Percentiles rank a stretch among this genome's conserved stretches.
Conservation (phyloP, 73 alveolate species). For the Paramecium sexaurelia region DNA sequence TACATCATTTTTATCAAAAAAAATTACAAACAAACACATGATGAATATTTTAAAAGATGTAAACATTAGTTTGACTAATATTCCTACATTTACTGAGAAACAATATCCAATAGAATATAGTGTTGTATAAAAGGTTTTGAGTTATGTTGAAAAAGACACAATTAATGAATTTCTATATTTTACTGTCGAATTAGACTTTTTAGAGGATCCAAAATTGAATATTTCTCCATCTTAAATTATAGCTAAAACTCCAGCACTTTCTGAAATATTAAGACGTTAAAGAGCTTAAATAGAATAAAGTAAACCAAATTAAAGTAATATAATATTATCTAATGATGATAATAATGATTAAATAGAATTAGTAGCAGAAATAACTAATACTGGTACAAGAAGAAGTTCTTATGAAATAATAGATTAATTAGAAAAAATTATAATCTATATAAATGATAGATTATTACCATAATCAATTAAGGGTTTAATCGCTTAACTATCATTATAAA, state of each 20-base stretch:
- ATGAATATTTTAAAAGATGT: neutral
- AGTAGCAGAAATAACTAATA: neutral
- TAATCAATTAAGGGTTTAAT: neutral
- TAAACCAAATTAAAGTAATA: neutral
- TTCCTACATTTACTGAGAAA: neutral
- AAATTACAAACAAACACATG: neutral
- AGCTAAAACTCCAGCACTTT: neutral
- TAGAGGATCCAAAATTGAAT: neutral
- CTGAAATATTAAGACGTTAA: neutral
- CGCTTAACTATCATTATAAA: neutral
- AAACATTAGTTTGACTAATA: neutral
- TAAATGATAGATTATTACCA: neutral
- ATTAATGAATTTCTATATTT: neutral
- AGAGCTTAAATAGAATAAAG: neutral
- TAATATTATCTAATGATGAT: neutral
- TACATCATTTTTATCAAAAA: neutral
- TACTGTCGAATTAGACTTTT: neutral
- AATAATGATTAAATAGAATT: neutral
- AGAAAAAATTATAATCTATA: neutral
- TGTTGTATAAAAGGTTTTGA: neutral
- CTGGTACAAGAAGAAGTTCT: neutral
- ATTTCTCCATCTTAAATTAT: neutral
- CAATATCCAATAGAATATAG: neutral
- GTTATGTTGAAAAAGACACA: neutral
- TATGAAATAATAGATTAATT: neutral